Percentiles rank a stretch among this genome's conserved stretches.
Evolutionary conservation across 2,329 filamentous ascomycete species (phyloP).

Genomic region (Arthrobotrys sphaeroides): DNA sequence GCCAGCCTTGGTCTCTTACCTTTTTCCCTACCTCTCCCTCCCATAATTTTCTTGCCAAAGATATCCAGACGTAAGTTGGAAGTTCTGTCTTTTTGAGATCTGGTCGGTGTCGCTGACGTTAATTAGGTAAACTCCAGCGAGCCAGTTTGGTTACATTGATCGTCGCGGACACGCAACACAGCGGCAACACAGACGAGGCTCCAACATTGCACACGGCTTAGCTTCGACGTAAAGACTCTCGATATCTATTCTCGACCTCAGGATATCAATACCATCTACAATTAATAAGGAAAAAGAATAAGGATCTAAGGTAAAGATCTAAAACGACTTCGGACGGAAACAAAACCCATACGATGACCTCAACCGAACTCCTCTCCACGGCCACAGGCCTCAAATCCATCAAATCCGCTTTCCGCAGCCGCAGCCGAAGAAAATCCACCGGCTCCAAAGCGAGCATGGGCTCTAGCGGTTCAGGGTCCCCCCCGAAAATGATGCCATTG

Average conservation of each 20-base stretch:
- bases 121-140: background rate
- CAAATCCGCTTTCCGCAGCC: constrained; percentile 32
- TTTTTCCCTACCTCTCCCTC: background rate
- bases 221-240: no score
- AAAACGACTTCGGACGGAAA: no score
- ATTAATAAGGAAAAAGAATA: background rate
- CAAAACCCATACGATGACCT: constrained; percentile 10
- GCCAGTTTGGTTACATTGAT: background rate
- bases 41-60: background rate
- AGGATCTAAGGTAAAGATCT: background rate
- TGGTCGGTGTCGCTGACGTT: background rate
- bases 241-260: background rate
- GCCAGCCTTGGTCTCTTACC: background rate
- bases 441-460: constrained; percentile 22
- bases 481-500: background rate
- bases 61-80: background rate
- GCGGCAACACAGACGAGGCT: background rate
- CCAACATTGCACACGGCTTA: background rate
- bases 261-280: background rate
- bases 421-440: constrained; percentile 32
- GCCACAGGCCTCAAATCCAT: constrained; percentile 41
- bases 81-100: constrained; percentile 3
- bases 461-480: constrained; percentile 20
- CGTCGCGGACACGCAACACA: background rate
- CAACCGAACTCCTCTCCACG: constrained; percentile 19